Percentiles rank a stretch among this genome's conserved stretches.
These are phyloP conservation scores for Trametes sanguinea DNA, from an alignment of 768 basidiomycete species.

Conservation along the genomic window DNA sequence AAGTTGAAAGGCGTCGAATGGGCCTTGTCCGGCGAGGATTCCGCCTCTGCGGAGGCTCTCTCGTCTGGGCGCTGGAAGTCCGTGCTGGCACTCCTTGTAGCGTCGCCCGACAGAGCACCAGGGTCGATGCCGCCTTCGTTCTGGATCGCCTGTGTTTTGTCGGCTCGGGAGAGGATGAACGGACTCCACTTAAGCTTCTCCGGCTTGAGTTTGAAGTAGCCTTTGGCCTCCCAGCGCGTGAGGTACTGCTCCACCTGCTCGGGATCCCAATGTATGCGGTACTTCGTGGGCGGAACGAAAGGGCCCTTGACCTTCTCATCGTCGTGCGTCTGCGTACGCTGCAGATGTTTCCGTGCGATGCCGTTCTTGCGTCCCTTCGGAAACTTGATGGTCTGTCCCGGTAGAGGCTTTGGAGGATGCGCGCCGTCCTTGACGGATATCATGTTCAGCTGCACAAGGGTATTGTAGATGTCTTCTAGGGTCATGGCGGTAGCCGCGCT, in stretches of 20 bases:
- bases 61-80: neutral
- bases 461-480: conserved; percentile 79
- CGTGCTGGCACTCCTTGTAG: neutral
- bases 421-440: conserved; percentile 56
- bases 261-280: conserved; percentile 75
- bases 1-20: conserved; percentile 27
- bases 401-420: conserved; percentile 60
- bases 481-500: conserved; percentile 88
- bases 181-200: conserved; percentile 95
- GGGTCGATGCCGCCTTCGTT: neutral
- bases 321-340: conserved; percentile 54
- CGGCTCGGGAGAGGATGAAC: conserved; percentile 66
- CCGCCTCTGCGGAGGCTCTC: neutral
- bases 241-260: conserved; percentile 67
- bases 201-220: conserved; percentile 71
- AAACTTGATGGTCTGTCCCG: conserved; percentile 78
- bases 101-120: neutral
- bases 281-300: conserved; percentile 66
- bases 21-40: conserved; percentile 4
- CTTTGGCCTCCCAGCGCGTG: conserved; percentile 72
- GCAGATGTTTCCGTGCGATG: conserved; percentile 62
- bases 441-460: conserved; percentile 73
- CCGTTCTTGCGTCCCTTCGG: conserved; percentile 68
- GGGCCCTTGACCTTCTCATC: conserved; percentile 49
- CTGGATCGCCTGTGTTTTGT: conserved; percentile 30